A percentile compares a stretch with the other conserved stretches of the same genome.
These are phyloP conservation scores for Starmerella sp. DNA, from an alignment of 805 yeast species.

Conservation along the genomic window DNA sequence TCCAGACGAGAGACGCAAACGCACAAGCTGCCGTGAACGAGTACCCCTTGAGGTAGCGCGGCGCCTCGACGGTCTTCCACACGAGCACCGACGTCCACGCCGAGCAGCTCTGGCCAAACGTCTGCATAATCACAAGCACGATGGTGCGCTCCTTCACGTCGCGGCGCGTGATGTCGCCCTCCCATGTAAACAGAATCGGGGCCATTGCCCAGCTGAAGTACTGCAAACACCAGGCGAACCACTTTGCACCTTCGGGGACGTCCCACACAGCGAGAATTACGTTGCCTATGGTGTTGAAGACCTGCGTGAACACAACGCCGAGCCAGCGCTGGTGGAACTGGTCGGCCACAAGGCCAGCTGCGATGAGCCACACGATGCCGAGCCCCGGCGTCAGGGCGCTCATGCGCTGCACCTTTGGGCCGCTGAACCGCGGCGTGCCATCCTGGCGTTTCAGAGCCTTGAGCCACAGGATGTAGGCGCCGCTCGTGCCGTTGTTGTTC, in stretches of 20 bases:
- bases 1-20: constrained; percentile 15
- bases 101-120: constrained; percentile 41
- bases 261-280: constrained; percentile 45
- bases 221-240: constrained; percentile 50
- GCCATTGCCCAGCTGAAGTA: constrained; percentile 53
- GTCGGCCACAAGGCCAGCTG: constrained; percentile 33
- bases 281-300: constrained; percentile 42
- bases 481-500: constrained; percentile 40
- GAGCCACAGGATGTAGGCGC: constrained; percentile 54
- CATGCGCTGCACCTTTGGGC: constrained; percentile 35
- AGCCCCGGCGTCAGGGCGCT: constrained; percentile 46
- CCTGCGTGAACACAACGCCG: constrained; percentile 42
- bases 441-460: constrained; percentile 33
- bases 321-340: constrained; percentile 42
- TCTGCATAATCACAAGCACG: constrained; percentile 40
- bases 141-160: constrained; percentile 44
- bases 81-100: constrained; percentile 42
- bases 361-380: constrained; percentile 36
- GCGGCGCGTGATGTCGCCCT: constrained; percentile 44
- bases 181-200: constrained; percentile 50
- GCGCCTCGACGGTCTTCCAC: constrained; percentile 29
- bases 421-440: constrained; percentile 31
- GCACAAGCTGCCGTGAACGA: constrained; percentile 20
- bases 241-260: constrained; percentile 43
- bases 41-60: constrained; percentile 24